Base-by-base conservation (phyloP, 305 asterid genomes). In the Rubia balearica region DNA sequence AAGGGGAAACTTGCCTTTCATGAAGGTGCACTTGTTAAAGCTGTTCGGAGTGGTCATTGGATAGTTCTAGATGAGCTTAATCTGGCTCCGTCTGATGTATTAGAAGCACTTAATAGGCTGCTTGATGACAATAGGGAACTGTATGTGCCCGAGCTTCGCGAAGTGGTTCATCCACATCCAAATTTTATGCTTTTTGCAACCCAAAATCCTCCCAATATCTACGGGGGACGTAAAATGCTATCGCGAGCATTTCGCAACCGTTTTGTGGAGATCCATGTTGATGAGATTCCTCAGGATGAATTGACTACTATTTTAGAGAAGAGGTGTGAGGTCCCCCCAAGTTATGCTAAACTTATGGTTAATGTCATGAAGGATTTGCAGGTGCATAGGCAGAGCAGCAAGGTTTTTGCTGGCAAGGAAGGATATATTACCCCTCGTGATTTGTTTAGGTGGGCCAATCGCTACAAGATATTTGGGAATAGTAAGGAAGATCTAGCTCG, bases 181-280 rank as follows among this genome's bases (percentile, higher is more conserved):
- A 74, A 85, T 72, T 95, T 95, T 77, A 92, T 92, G 98, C 83
- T 95, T 76, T 95, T 95, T 83, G 99, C 99, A 40, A 95, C 99
- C 71, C 99, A 95, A 87, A 95, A 95, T 77, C 99, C 99, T 9
- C 99, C 99, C 63, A 88, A 81, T 75, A 78, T 86, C 45, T 95
- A 95, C 73, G 99, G 97, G 75, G 99, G 99, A 13, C 98, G 99
- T 45, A 95, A 95, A 80, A 79, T 91, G 77, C 96, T 95, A 12
- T 95, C 99, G 46, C 86, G 99, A 73, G 99, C 99, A 70, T 95
- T 95, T 75, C 99, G 97, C 78, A 95, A 95, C 78, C 99, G 99
- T 75, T 95, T 95, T 42, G 96, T 95, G 81, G 99, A 95, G 88
- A 90, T 91, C 79, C 99, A 95, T 78, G 97, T 95, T 75, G 98